Base-by-base conservation (phyloP, 2,329 filamentous ascomycete species). In the Phaeosphaeria sp. region DNA sequence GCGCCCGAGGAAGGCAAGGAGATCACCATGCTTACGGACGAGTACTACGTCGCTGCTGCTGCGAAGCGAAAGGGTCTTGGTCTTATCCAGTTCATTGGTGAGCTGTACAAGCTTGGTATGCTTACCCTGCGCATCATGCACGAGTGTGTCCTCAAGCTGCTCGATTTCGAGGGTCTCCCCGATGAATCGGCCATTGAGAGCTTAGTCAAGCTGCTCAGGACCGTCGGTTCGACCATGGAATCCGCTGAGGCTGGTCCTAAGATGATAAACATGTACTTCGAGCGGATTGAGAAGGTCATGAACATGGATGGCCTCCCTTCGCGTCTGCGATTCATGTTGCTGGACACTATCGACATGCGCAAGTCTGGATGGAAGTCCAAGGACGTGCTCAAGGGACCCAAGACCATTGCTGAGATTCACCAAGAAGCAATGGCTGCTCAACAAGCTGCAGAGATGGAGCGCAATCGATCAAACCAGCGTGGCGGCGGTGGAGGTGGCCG, bases 101-200 rank as follows among this genome's bases (percentile, higher is more conserved):
- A 99, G 81, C 87, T 99, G 46, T 99, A 96, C 87, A 99, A 98
- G 85, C 88, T 99, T 60, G 89, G 91, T 77, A 99, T 99, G 95
- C 86, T 99, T 78, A 99, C 95, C 60, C 92, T 97, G 79, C 91
- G 94, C 77, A 99, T 99, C 81, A 99, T 99, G 95, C 94, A 99
- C 83, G 92, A 97, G 80, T 99, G 95, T 86, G 93, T 99, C 25
- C 90, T 93, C 82, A 97, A 96, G 80, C 87, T 99, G 63, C 91
- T 99, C 66, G 94, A 99, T 80, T 98, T 96, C 79, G 90, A 94
- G 74, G 93, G 92, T 61, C 83, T 92, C 60, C 95, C 95, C 45
- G 95, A 99, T 69, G 95, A 99, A 81, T 91, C 94, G 53, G 93
- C 97, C 78, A 90, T 99, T 59, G 95, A 99, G 84, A 96, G 92